Evolutionary conservation across 108 stramenopile species (phyloP), one percentile per base, ranked within the genome.

Genomic region (Pseudonitzschia multiseries): DNA sequence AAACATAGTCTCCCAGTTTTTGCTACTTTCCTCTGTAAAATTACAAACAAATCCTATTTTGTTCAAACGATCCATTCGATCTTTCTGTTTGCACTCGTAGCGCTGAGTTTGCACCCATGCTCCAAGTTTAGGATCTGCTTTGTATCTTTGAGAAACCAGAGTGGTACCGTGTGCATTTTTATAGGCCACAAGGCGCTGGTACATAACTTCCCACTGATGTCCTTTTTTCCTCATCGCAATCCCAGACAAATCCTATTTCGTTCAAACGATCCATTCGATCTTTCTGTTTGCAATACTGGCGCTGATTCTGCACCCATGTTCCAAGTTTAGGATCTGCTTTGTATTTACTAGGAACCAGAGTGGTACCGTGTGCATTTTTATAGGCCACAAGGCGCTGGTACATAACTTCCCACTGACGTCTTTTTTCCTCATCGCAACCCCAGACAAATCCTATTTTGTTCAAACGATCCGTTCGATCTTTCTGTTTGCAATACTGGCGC

Each of bases 211-310:
- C 65, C 65, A 65, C 9, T 63, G n/a, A 12, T 63, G 9, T 40
- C 9, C 29, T 8, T 0, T 42, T 9, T 10, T 9, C 6, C 10
- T 42, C 42, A n/a, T 10, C 10, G 10, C 6, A 10, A 13, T 41
- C 43, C 65, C 65, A 65, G 15, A 42, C 65, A 46, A 65, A 65
- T 41, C 65, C 65, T n/a, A 65, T n/a, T n/a, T 41, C 14, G 22
- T 65, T 32, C 24, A 65, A 43, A 41, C 17, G 65, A 43, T 65
- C 32, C 10, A 65, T 27, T 43, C 65, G 65, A 26, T 43, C 21
- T n/a, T 65, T 22, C 36, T 26, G 10, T 43, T 46, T n/a, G 41
- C 32, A 43, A n/a, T 46, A 10, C 4, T 8, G 6, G 17, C 65
- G 65, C 44, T 65, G 65, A 10, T 29, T 13, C 9, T 6, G 8